Percentiles rank a stretch among this genome's conserved stretches.
These are phyloP conservation scores for Diaporthe citrichinensis DNA, from an alignment of 2,329 filamentous ascomycete genomes.

Conservation along the genomic window DNA sequence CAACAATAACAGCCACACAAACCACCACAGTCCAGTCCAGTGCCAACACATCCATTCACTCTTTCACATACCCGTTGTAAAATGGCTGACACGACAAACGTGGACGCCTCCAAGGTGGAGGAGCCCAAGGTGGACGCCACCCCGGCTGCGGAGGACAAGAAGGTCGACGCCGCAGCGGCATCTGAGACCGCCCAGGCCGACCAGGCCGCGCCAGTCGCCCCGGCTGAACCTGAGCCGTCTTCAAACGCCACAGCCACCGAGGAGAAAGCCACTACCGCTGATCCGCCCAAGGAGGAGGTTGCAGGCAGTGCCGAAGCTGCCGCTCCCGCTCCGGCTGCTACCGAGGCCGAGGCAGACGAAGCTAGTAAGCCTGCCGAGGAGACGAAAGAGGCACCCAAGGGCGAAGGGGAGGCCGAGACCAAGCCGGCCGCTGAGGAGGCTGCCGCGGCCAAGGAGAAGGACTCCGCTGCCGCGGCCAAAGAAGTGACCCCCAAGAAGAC, in stretches of 20 bases:
- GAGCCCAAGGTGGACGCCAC: constrained; percentile 2
- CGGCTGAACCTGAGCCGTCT: constrained; percentile 15
- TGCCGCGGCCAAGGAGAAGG: constrained; percentile 2
- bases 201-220: background rate
- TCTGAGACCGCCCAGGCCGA: constrained; percentile 13
- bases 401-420: background rate
- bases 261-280: constrained; percentile 1
- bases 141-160: constrained; percentile 5
- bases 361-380: constrained; percentile 20
- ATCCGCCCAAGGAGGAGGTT: background rate
- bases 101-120: constrained; percentile 19
- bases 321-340: background rate
- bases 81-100: constrained; percentile 35
- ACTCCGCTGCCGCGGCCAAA: background rate
- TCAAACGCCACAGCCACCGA: constrained; percentile 20
- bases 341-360: constrained; percentile 11
- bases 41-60: constrained; percentile 18
- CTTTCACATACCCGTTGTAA: constrained; percentile 24
- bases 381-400: constrained; percentile 8
- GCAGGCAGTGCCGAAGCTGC: background rate
- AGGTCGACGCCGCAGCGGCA: constrained; percentile 3
- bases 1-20: background rate
- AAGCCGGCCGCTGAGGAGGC: constrained; percentile 12
- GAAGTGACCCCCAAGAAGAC: constrained; percentile 42
- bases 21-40: background rate